Conservation (phyloP, 73 alveolate genomes). For the Paramecium tetraurelia region DNA sequence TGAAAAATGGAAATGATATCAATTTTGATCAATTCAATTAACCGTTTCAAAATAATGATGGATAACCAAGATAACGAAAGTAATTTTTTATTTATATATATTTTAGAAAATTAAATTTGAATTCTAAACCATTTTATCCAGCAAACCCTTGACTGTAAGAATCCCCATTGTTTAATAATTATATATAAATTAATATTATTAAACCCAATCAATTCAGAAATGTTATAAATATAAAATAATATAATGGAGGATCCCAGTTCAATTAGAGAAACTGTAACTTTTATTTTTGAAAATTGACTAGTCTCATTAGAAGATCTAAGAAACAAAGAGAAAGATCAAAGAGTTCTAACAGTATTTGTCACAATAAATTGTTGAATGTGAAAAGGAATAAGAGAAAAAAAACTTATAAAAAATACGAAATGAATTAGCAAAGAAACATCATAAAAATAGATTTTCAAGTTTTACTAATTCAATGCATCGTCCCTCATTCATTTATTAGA, state of each 20-base stretch:
- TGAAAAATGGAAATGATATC: not conserved
- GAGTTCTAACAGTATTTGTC: not conserved
- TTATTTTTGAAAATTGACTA: not conserved
- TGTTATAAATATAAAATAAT: not conserved
- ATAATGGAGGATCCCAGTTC: not conserved
- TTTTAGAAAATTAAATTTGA: not conserved
- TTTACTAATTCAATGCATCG: not conserved
- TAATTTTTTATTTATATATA: not conserved
- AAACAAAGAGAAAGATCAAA: not conserved
- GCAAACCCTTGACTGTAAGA: not conserved
- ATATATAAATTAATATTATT: not conserved
- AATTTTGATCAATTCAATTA: not conserved
- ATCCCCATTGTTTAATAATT: not conserved
- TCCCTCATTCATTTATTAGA: not conserved
- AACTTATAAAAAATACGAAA: not conserved
- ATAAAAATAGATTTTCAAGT: not conserved
- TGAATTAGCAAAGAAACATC: not conserved
- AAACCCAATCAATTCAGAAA: not conserved
- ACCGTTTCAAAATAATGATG: not conserved
- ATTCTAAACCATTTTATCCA: constrained; percentile 16
- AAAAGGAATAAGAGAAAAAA: not conserved
- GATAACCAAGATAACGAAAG: constrained; percentile 2
- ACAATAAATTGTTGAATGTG: not conserved
- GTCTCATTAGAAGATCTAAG: not conserved
- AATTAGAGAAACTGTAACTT: not conserved